Base-by-base conservation (phyloP, 345 rosid genomes). In the Bretschneidera sinensis region DNA sequence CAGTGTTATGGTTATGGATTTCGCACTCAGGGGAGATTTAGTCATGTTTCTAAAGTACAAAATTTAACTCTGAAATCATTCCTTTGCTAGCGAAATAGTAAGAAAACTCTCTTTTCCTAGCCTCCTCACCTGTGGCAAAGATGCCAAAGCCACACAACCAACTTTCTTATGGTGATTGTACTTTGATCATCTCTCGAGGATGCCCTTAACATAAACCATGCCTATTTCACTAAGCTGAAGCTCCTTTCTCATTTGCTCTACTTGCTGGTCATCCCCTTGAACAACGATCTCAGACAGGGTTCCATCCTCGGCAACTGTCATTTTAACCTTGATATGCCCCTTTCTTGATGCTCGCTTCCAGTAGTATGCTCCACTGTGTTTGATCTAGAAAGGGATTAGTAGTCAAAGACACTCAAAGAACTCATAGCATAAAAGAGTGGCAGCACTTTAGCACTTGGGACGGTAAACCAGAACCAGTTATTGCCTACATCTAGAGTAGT, bases 221-320 rank as follows among this genome's bases (percentile, higher is more conserved):
- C 96, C 97, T 66, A 87, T 92, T 76, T 92, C 94, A 61, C 62
- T 82, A 54, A 92, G 68, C 60, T 84, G 74, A 53, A 92, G 95
- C 59, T 92, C 92, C 65, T 84, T 92, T 62, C 96, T 82, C 97
- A 89, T 79, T 66, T 85, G 82, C 60, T 92, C 97, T 14, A 92
- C 89, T 43, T 87, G 97, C 63, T 83, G 89, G 63, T 92, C 98
- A 71, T 92, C 98, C 39, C 98, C 98, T 71, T 84, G 97, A 68
- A 92, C 97, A 51, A 89, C 51, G 22, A 89, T 68, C 79, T 89
- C 98, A 4, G 65, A 66, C 59, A 85, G 21, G 4, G 51, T 76
- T 23, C 89, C 89, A 0, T 84, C 81, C 0, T 72, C 84, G 13
- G 73, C 88, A 4, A 89, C 75, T 24, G 84, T 54, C 89, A 87